These are phyloP conservation scores for Vaccinium myrtillus DNA, from an alignment of 148 eudicot species.

Conservation along the genomic window DNA sequence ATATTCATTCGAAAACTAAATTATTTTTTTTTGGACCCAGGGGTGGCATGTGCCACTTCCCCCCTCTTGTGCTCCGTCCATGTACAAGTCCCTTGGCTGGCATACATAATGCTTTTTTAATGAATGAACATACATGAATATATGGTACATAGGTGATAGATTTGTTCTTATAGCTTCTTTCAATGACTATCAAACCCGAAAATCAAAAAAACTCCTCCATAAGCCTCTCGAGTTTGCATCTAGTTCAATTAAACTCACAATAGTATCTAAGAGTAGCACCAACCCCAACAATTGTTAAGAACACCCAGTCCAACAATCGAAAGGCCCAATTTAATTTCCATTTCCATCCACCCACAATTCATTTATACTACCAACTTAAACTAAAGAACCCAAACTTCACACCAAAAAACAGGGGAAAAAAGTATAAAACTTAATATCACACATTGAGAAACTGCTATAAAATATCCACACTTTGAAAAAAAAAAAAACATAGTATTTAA, in stretches of 20 bases:
- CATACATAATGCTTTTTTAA: background rate
- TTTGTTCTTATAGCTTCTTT: background rate
- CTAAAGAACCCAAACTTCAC: no score
- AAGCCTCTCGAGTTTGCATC: background rate
- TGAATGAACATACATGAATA: background rate
- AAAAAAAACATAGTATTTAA: background rate
- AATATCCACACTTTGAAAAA: no score
- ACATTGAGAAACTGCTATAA: no score
- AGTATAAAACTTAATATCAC: no score
- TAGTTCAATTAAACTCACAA: background rate
- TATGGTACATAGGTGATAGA: background rate
- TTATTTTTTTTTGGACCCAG: no score
- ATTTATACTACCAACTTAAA: no score
- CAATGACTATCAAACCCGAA: background rate
- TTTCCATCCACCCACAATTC: no score
- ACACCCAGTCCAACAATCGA: background rate
- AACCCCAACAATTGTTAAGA: background rate
- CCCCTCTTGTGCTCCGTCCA: no score
- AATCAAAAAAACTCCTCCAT: background rate
- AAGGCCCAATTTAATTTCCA: background rate
- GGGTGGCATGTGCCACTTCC: no score
- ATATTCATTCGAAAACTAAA: no score
- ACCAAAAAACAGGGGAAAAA: no score
- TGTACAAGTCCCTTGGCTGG: background rate
- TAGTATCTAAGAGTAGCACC: background rate